phyloP scores from a whole-genome alignment of 1,139 yeast species.

The Suhomyces bribrorum region DNA sequence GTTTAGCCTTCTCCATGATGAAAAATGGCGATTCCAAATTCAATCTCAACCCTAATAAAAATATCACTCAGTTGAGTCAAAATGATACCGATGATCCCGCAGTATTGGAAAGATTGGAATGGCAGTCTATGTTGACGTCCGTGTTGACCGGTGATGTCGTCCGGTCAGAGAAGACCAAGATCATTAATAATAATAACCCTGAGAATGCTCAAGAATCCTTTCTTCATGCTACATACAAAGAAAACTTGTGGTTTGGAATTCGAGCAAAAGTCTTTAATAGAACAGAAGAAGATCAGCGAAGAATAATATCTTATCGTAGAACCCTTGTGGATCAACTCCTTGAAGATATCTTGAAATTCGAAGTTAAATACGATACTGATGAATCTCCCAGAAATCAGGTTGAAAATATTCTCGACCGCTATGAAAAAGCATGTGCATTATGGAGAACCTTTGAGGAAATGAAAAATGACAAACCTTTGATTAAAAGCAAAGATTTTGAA shows the following conservation, averaged over 20 bases:
- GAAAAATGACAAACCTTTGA: slow-evolving; percentile 74
- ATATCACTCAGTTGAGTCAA: slow-evolving; percentile 42
- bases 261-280: slow-evolving; percentile 82
- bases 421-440: slow-evolving; percentile 68
- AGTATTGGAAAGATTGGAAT: slow-evolving; percentile 80
- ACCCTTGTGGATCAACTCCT: slow-evolving; percentile 73
- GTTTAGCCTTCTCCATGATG: slow-evolving; percentile 39
- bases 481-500: slow-evolving; percentile 65
- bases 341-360: slow-evolving; percentile 69
- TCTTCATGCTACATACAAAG: slow-evolving; percentile 61
- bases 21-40: slow-evolving; percentile 30
- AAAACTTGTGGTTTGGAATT: slow-evolving; percentile 79
- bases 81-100: slow-evolving; percentile 59
- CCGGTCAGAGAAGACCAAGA: slow-evolving; percentile 82
- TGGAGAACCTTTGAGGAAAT: slow-evolving; percentile 84
- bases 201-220: slow-evolving; percentile 50
- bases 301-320: slow-evolving; percentile 69
- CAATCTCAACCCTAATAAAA: slow-evolving; percentile 35
- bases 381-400: slow-evolving; percentile 52
- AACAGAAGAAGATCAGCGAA: slow-evolving; percentile 75
- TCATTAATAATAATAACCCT: slow-evolving; percentile 51
- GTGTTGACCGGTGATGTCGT: slow-evolving; percentile 96
- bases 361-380: slow-evolving; percentile 45
- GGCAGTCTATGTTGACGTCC: slow-evolving; percentile 92
- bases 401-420: slow-evolving; percentile 54